phyloP scores from a whole-genome alignment of 495 filamentous ascomycete species.

The Penicillium longicatenatum region DNA sequence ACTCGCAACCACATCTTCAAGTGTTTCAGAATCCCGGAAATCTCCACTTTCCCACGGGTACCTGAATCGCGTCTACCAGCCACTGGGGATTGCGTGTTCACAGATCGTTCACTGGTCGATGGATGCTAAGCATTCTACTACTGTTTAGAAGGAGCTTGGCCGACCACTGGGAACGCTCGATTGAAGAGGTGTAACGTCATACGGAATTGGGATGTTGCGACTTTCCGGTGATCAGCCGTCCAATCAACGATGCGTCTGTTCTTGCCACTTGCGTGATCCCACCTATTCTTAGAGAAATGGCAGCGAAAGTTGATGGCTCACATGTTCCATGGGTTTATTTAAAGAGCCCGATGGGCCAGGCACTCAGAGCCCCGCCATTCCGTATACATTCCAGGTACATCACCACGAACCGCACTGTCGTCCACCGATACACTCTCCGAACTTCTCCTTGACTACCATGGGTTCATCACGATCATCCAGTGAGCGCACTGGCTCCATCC shows the following conservation, averaged over 20 bases:
- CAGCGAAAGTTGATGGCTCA: too few relatives aligned
- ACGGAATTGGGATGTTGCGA: constrained; percentile 15
- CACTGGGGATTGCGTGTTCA: constrained; percentile 30
- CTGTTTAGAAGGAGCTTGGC: constrained; percentile 5
- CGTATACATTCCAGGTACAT: too few relatives aligned
- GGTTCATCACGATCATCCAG: constrained; percentile 28
- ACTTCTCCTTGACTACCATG: constrained; percentile 23
- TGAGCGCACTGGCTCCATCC: constrained; percentile 30
- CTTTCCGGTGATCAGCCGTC: constrained; percentile 18
- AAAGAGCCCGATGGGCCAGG: not conserved
- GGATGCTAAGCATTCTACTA: constrained; percentile 33
- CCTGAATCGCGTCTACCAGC: constrained; percentile 22
- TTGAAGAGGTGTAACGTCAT: constrained; percentile 24
- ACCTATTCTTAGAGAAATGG: constrained; percentile 27
- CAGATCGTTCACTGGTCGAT: constrained; percentile 18
- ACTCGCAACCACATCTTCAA: not conserved
- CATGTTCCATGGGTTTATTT: not conserved
- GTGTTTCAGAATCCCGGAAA: not conserved
- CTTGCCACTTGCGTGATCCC: constrained; percentile 31
- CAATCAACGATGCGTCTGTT: constrained; percentile 17
- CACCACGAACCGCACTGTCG: too few relatives aligned
- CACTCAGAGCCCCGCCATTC: not conserved
- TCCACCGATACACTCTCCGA: too few relatives aligned
- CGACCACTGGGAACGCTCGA: constrained; percentile 16
- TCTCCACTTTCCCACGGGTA: constrained; percentile 9